Conservation (phyloP, 2,329 filamentous ascomycete species). For the Talaromyces sp. region DNA sequence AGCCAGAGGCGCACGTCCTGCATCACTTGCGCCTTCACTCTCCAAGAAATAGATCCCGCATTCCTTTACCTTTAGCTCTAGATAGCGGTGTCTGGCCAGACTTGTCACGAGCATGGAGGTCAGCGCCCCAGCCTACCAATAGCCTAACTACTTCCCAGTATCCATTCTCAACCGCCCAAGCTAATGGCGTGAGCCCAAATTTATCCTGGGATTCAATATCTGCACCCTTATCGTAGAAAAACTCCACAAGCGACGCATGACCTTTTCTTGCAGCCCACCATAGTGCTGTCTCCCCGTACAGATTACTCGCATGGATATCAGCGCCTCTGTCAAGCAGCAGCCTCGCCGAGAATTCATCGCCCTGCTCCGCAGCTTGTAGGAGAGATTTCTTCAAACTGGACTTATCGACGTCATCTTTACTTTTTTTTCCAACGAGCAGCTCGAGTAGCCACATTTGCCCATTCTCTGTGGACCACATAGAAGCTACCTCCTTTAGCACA, state of each 20-base stretch:
- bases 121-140: not conserved
- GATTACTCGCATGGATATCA: not conserved
- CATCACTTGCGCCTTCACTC: not conserved
- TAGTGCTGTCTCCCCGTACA: not conserved
- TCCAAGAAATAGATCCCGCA: not conserved
- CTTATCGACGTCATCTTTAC: not conserved
- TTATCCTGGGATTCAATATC: not conserved
- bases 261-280: not conserved
- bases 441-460: not conserved
- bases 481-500: not conserved
- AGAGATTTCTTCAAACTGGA: not conserved
- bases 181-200: not conserved
- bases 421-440: not conserved
- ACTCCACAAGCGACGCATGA: not conserved
- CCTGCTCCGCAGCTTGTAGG: not conserved
- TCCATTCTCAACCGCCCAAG: not conserved
- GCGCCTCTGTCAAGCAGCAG: not conserved
- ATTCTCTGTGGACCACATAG: not conserved
- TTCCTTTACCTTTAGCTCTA: not conserved
- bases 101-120: not conserved
- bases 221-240: not conserved
- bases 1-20: not conserved
- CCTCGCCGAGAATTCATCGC: not conserved
- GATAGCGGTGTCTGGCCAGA: not conserved
- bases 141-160: not conserved